These are phyloP conservation scores for Escallonia rubra DNA, from an alignment of 129 eudicot genomes.

Conservation along the genomic window DNA sequence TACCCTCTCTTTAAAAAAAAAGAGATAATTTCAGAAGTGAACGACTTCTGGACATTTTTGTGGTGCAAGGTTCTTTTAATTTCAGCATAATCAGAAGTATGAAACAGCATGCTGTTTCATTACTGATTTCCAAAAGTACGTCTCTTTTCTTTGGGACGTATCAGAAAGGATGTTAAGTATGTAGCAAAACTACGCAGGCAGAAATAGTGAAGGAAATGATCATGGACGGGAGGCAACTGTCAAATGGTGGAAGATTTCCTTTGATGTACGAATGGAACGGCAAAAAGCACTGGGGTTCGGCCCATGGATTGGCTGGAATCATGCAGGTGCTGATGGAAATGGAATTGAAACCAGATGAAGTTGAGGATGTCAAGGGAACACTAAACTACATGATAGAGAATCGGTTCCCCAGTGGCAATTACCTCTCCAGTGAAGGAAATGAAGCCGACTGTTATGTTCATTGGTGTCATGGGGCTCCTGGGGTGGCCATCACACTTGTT, in stretches of 20 bases:
- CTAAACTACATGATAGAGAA: constrained; percentile 11
- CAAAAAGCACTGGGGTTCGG: constrained; percentile 7
- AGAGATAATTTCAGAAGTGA: too few relatives aligned
- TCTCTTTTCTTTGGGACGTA: too few relatives aligned
- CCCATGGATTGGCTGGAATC: constrained; percentile 13
- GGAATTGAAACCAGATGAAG: not conserved
- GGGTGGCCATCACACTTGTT: constrained; percentile 14
- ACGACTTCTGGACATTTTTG: too few relatives aligned
- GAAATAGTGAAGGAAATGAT: not conserved
- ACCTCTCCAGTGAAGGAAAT: constrained; percentile 8
- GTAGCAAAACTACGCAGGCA: too few relatives aligned
- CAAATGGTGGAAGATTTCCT: not conserved
- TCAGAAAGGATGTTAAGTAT: too few relatives aligned
- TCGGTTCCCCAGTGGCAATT: constrained; percentile 7
- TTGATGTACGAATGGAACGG: constrained; percentile 10
- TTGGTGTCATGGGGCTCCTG: constrained; percentile 17
- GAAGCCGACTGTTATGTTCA: not conserved
- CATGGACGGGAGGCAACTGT: not conserved
- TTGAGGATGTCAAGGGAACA: constrained; percentile 8
- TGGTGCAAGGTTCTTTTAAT: too few relatives aligned
- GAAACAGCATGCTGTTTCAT: too few relatives aligned
- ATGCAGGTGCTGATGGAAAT: constrained; percentile 11
- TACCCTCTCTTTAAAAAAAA: too few relatives aligned
- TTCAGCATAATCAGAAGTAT: too few relatives aligned
- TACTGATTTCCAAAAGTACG: too few relatives aligned